A percentile compares a stretch with the other conserved stretches of the same genome.
Evolutionary conservation across 192 early-diverging fungal species (phyloP).

Genomic region (Coemansia sp.): DNA sequence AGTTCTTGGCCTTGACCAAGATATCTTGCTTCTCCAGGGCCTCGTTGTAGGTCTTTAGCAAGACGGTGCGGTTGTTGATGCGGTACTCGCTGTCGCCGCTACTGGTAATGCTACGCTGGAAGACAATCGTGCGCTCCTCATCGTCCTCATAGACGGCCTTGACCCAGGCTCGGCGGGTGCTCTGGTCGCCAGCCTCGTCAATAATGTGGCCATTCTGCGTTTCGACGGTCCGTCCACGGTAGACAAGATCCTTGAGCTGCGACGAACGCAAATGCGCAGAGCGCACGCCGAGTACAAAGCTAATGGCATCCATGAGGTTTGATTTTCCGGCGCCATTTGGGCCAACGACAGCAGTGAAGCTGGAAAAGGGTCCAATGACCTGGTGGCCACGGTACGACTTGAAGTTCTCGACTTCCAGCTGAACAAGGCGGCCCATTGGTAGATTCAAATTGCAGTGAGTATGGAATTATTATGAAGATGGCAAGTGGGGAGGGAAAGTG

Average conservation of each 20-base stretch:
- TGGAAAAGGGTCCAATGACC: constrained; percentile 89
- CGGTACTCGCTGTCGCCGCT: constrained; percentile 84
- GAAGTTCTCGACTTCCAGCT: constrained; percentile 96
- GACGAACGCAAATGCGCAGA: constrained; percentile 87
- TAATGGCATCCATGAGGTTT: constrained; percentile 99
- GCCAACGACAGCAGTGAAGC: constrained; percentile 83
- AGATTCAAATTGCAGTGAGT: neutral
- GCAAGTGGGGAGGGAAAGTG: neutral
- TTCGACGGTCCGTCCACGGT: constrained; percentile 63
- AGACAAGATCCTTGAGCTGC: constrained; percentile 88
- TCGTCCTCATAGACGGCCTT: constrained; percentile 79
- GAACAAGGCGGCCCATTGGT: constrained; percentile 76
- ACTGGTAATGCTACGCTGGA: constrained; percentile 68
- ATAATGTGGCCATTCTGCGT: constrained; percentile 50
- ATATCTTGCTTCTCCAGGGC: constrained; percentile 85
- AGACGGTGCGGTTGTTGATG: constrained; percentile 74
- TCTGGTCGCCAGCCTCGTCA: constrained; percentile 49
- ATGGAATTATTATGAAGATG: neutral
- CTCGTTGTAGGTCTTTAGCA: constrained; percentile 74
- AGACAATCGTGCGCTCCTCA: constrained; percentile 61
- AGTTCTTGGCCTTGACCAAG: constrained; percentile 93
- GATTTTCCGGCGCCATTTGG: constrained; percentile 98
- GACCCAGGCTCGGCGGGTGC: constrained; percentile 65
- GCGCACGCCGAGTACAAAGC: constrained; percentile 95
- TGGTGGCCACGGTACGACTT: constrained; percentile 97